These are phyloP conservation scores for Themeda triandra DNA, from an alignment of 176 grass and related monocot species.

Conservation along the genomic window DNA sequence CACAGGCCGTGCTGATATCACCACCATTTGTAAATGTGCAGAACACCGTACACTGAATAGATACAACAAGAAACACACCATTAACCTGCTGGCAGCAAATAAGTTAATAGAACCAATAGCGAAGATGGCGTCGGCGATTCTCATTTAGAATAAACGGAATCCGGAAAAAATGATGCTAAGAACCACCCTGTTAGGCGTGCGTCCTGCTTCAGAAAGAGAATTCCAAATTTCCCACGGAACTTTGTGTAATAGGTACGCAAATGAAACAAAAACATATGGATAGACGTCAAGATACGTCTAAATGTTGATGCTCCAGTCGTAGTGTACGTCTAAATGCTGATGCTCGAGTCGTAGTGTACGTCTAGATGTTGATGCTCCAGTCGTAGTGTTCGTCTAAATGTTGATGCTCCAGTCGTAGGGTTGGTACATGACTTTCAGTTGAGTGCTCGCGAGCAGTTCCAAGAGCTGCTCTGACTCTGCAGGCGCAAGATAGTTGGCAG, in stretches of 20 bases:
- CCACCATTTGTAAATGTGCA: background rate
- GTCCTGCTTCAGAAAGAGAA: background rate
- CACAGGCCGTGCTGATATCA: background rate
- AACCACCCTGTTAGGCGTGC: background rate
- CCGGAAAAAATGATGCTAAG: background rate
- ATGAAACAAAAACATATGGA: slow-evolving; percentile 17
- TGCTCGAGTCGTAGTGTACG: no score
- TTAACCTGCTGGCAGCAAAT: background rate
- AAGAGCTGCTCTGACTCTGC: slow-evolving; percentile 59
- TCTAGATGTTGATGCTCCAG: no score
- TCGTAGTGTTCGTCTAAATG: no score
- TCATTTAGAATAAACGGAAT: slow-evolving; percentile 1
- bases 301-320: slow-evolving; percentile 84
- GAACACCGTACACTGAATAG: background rate
- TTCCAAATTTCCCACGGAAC: background rate
- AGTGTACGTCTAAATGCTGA: slow-evolving; percentile 53
- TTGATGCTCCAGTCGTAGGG: slow-evolving; percentile 85
- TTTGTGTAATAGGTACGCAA: slow-evolving; percentile 19
- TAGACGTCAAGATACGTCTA: slow-evolving; percentile 27
- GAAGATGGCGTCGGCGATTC: background rate
- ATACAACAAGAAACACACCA: background rate
- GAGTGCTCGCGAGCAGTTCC: slow-evolving; percentile 66
- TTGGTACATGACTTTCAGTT: slow-evolving; percentile 79
- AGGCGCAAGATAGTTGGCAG: slow-evolving; percentile 82
- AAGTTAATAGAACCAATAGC: background rate